Percentiles rank a stretch among this genome's conserved stretches.
Conservation (phyloP, 2,329 filamentous ascomycete genomes). For the Diaporthe ilicicola region DNA sequence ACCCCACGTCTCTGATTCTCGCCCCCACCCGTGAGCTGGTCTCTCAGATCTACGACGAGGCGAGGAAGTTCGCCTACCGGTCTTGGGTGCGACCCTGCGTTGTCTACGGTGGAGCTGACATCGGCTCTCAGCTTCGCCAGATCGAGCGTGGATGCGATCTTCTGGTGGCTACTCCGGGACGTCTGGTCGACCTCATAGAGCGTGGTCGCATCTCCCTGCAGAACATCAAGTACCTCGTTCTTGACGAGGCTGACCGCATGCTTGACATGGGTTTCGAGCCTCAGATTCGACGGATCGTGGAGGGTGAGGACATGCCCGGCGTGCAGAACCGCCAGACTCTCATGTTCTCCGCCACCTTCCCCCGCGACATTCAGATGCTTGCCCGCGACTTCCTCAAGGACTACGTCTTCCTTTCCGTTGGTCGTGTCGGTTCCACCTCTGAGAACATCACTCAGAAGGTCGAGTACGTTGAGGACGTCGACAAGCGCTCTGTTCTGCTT, state of each 20-base stretch:
- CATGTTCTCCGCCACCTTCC: conserved; percentile 99
- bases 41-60: conserved; percentile 97
- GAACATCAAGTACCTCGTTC: conserved; percentile 99
- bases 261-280: conserved; percentile 99
- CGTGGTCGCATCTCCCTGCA: conserved; percentile 96
- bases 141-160: conserved; percentile 98
- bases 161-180: conserved; percentile 94
- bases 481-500: conserved; percentile 97
- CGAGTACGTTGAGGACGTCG: conserved; percentile 92
- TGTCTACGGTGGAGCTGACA: conserved; percentile 98
- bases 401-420: conserved; percentile 98
- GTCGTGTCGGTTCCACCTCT: conserved; percentile 98
- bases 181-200: conserved; percentile 97
- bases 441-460: conserved; percentile 99
- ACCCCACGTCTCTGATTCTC: conserved; percentile 93
- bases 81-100: conserved; percentile 99
- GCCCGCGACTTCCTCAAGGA: conserved; percentile 99
- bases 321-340: conserved; percentile 91
- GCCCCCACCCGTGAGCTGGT: conserved; percentile 98
- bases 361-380: conserved; percentile 98
- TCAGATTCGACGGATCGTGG: conserved; percentile 97
- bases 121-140: conserved; percentile 96
- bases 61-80: conserved; percentile 97
- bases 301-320: conserved; percentile 95
- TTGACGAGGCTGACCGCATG: conserved; percentile 99